These are phyloP conservation scores for Pseudoturritis turrita DNA, from an alignment of 345 rosid genomes.

Conservation along the genomic window DNA sequence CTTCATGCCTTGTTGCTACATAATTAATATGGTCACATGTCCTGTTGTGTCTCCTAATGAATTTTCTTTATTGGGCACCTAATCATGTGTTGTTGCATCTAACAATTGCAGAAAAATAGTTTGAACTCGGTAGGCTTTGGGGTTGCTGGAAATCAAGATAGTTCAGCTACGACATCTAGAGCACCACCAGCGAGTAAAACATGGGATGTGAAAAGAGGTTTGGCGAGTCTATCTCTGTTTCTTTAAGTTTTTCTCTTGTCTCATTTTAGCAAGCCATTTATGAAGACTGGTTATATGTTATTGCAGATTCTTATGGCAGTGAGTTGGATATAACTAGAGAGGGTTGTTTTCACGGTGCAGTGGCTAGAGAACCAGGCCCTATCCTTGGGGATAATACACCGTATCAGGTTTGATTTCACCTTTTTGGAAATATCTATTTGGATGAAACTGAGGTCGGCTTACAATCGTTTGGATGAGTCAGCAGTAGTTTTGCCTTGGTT, in stretches of 20 bases:
- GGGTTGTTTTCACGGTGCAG: conserved; percentile 24
- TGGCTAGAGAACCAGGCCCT: conserved; percentile 17
- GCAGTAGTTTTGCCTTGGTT: background rate
- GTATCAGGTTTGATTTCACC: conserved; percentile 41
- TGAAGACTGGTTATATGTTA: background rate
- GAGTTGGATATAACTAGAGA: conserved; percentile 21
- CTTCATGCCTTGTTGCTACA: conserved; percentile 4
- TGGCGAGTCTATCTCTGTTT: background rate
- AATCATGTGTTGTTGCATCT: conserved; percentile 19
- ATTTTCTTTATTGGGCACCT: background rate
- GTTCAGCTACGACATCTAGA: conserved; percentile 33
- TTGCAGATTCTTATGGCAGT: conserved; percentile 39
- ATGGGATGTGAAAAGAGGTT: conserved; percentile 38
- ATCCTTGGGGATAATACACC: conserved; percentile 19
- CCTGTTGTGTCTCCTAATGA: conserved; percentile 4
- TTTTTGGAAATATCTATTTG: background rate
- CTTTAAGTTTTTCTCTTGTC: conserved; percentile 1
- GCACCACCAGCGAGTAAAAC: conserved; percentile 25
- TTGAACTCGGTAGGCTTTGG: conserved; percentile 25
- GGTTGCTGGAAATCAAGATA: conserved; percentile 24
- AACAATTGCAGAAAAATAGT: conserved; percentile 41
- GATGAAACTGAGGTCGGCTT: background rate
- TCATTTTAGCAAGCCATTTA: background rate
- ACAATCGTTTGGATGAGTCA: background rate
- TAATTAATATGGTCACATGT: conserved; percentile 12